These are phyloP conservation scores for Pistacia integerrima DNA, from an alignment of 345 rosid genomes.

Conservation along the genomic window DNA sequence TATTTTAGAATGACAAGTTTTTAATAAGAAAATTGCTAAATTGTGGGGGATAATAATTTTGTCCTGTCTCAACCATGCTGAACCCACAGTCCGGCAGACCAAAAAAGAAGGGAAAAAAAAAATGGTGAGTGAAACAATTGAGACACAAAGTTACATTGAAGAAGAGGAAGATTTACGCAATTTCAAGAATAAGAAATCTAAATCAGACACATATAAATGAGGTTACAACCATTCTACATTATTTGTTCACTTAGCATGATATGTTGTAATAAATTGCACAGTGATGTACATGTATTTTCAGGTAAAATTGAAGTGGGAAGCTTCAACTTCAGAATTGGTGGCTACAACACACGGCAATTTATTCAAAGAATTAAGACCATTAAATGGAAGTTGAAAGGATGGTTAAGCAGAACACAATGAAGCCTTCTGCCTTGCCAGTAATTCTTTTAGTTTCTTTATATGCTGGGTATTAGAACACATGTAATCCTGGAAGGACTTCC, in stretches of 20 bases:
- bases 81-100: too few species aligned
- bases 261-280: background rate
- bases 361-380: too few species aligned
- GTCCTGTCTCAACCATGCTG: too few species aligned
- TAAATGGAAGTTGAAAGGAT: background rate
- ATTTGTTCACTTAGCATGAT: background rate
- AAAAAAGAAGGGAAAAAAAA: too few species aligned
- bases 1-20: too few species aligned
- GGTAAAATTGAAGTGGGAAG: background rate
- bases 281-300: background rate
- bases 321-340: background rate
- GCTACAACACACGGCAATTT: too few species aligned
- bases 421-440: constrained; percentile 68
- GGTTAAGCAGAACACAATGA: constrained; percentile 64
- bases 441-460: constrained; percentile 67
- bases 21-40: too few species aligned
- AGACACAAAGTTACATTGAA: background rate
- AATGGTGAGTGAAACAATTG: background rate
- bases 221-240: background rate
- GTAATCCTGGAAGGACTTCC: constrained; percentile 64
- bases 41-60: too few species aligned
- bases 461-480: constrained; percentile 54
- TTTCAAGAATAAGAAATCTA: too few species aligned
- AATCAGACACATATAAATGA: background rate
- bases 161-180: background rate